A percentile compares a stretch with the other conserved stretches of the same genome.
These are phyloP conservation scores for Fistulinella cinereoalba DNA, from an alignment of 1,284 basidiomycete species.

Conservation along the genomic window DNA sequence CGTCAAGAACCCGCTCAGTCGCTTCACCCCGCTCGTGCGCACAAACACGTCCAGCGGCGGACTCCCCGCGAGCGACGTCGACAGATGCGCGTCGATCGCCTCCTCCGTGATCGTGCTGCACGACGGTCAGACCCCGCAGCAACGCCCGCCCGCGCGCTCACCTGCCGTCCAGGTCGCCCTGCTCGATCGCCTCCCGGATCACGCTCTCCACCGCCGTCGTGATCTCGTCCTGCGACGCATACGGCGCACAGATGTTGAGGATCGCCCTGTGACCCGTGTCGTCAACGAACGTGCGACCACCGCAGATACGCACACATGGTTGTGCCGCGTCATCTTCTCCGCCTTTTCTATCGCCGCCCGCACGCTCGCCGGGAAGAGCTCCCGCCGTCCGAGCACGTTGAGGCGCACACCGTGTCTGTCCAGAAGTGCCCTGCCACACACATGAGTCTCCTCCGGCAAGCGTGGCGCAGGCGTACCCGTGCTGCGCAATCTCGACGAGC, in stretches of 20 bases:
- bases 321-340: conserved; percentile 76
- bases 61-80: conserved; percentile 64
- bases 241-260: conserved; percentile 94
- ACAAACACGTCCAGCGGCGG: conserved; percentile 90
- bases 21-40: conserved; percentile 87
- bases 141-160: conserved; percentile 10
- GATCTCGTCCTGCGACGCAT: conserved; percentile 91
- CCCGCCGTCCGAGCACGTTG: conserved; percentile 76
- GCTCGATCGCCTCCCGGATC: conserved; percentile 48
- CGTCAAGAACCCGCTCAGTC: conserved; percentile 89
- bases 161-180: conserved; percentile 37
- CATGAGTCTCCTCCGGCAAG: not conserved
- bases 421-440: conserved; percentile 55
- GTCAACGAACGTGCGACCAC: not conserved
- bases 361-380: conserved; percentile 78
- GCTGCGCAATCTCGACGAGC: conserved; percentile 76
- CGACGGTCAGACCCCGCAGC: not conserved
- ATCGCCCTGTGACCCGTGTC: conserved; percentile 61
- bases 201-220: conserved; percentile 67
- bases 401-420: conserved; percentile 83
- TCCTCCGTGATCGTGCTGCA: conserved; percentile 60
- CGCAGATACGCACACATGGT: conserved; percentile 48
- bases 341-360: conserved; percentile 70
- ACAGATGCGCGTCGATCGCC: conserved; percentile 63
- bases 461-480: conserved; percentile 59